These are phyloP conservation scores for Alternaria arbusti DNA, from an alignment of 2,329 filamentous ascomycete genomes.

Conservation along the genomic window DNA sequence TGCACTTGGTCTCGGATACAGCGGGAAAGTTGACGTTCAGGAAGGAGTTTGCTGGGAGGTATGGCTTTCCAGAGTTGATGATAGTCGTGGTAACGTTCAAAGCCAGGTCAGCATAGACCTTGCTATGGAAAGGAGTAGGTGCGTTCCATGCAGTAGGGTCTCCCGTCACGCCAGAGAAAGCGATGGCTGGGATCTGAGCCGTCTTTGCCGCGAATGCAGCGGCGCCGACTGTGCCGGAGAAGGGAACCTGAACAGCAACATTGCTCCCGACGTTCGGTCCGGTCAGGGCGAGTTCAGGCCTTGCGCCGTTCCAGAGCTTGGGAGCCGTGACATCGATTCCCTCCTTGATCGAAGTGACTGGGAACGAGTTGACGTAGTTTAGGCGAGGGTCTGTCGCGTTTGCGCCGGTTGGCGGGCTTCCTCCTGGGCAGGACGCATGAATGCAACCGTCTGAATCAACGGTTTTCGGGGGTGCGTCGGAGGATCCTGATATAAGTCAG, in stretches of 20 bases:
- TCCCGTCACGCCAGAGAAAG: conserved; percentile 66
- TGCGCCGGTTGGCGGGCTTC: conserved; percentile 62
- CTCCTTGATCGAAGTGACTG: conserved; percentile 67
- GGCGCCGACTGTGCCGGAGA: conserved; percentile 73
- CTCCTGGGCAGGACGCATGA: conserved; percentile 65
- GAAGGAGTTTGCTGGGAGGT: conserved; percentile 65
- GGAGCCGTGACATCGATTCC: conserved; percentile 65
- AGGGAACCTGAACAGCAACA: conserved; percentile 60
- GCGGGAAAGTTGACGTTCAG: conserved; percentile 74
- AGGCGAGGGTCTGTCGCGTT: conserved; percentile 65
- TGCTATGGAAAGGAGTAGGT: conserved; percentile 58
- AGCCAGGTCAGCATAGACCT: conserved; percentile 69
- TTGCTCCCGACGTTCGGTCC: conserved; percentile 70
- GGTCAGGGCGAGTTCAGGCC: conserved; percentile 68
- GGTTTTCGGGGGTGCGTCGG: conserved; percentile 55
- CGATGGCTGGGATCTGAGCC: conserved; percentile 67
- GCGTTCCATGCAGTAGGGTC: conserved; percentile 62
- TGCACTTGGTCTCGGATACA: conserved; percentile 59
- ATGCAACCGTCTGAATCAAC: conserved; percentile 62
- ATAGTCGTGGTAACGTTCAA: conserved; percentile 64
- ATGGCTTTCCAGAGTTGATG: conserved; percentile 64
- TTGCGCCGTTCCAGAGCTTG: conserved; percentile 58
- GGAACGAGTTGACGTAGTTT: conserved; percentile 76
- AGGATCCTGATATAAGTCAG: conserved; percentile 56
- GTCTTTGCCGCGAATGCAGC: conserved; percentile 64